Percentiles rank a stretch among this genome's conserved stretches.
Conservation (phyloP, 2,329 filamentous ascomycete species). For the Pyrenochaeta sp. region DNA sequence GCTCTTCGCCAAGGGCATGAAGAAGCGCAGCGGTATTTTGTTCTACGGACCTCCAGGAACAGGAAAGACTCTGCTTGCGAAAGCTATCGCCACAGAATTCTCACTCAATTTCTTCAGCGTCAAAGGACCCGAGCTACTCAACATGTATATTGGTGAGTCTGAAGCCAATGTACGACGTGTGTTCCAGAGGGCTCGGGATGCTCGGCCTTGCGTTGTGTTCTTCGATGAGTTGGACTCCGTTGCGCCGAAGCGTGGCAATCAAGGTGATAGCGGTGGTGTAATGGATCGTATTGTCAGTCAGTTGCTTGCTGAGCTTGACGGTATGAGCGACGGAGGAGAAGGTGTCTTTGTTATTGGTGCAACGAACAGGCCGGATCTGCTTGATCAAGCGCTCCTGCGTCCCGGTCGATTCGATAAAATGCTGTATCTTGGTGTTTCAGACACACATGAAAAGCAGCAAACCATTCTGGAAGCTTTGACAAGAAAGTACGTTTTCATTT, state of each 20-base stretch:
- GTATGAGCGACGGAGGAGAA: conserved; percentile 94
- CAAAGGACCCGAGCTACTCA: conserved; percentile 89
- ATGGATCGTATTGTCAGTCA: conserved; percentile 99
- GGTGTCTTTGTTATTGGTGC: conserved; percentile 94
- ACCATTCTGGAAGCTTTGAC: conserved; percentile 95
- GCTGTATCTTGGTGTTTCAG: conserved; percentile 94
- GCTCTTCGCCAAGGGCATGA: conserved; percentile 96
- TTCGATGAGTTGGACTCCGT: conserved; percentile 94
- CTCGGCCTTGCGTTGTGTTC: conserved; percentile 88
- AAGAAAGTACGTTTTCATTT: conserved; percentile 75
- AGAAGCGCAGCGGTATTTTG: conserved; percentile 92
- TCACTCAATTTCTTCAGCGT: conserved; percentile 94
- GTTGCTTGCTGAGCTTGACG: conserved; percentile 91
- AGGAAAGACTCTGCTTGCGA: conserved; percentile 90
- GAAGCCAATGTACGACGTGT: conserved; percentile 91
- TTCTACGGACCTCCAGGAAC: conserved; percentile 93
- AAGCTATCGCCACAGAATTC: conserved; percentile 93
- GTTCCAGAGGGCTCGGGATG: conserved; percentile 86
- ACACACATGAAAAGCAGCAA: conserved; percentile 95
- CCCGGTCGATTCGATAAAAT: conserved; percentile 98
- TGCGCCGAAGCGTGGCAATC: conserved; percentile 94
- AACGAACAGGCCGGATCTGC: conserved; percentile 90
- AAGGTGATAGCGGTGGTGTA: conserved; percentile 95
- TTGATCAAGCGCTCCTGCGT: conserved; percentile 87
- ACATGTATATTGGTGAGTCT: conserved; percentile 96